Evolutionary conservation across 176 grass and related monocot species (phyloP), one percentile per base, ranked within the genome.

Genomic region (Urochloa ruziziensis): DNA sequence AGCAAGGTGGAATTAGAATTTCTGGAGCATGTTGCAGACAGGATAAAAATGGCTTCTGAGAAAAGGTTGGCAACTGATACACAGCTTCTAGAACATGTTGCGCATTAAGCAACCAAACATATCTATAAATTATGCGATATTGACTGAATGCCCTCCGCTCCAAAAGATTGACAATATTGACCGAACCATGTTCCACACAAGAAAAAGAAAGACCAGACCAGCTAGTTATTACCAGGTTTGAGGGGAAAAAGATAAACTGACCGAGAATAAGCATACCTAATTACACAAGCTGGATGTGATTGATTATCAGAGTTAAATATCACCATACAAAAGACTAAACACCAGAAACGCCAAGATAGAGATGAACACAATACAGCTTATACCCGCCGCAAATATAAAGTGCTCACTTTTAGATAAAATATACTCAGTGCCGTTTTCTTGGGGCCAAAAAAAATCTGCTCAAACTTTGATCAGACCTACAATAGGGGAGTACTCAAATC

Each of bases 81-180:
- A 76, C 51, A 85, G 40, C 69, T 85, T 80, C 37, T 48, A 62
- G 42, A 64, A 64, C 40, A 89, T 59, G 67, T 34, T 79, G 66
- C 66, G 67, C 36, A 74, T 68, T 74, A 73, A 73, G 59, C 36
- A 79, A 68, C 47, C 25, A 87, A 83, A 12, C 28, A 67, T 30
- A 58, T 14, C 14, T 40, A 21, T 35, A 89, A 70, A 62, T 49
- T 70, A 53, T 23, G 23, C 35, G 4, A 32, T 57, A 65, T 73
- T 65, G 67, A 32, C 62, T 49, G 43, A 66, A 25, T 39, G 40
- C 0, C 16, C 13, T 43, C 7, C 70, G 0, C 46, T 25, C 0
- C 12, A 27, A 65, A 57, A 43, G 79, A 83, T 37, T 39, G 13
- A 7, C 46, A 73, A 32, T 64, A 73, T 57, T 72, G 57, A 64